Conservation (phyloP, 352 stramenopile species). For the Phytophthora nicotianae region DNA sequence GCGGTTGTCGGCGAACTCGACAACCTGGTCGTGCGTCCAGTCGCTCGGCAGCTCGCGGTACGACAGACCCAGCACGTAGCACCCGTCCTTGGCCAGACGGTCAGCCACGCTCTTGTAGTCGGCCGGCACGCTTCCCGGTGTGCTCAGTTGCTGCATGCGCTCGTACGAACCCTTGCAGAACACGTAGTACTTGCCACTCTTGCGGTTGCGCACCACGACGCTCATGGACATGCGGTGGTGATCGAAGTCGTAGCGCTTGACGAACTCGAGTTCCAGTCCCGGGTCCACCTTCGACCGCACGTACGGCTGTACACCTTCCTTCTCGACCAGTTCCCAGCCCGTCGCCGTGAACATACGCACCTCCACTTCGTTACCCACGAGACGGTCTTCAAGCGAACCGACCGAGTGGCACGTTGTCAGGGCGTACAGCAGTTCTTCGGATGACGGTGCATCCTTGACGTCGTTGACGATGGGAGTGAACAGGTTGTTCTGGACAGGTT, state of each 20-base stretch:
- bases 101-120: slow-evolving; percentile 54
- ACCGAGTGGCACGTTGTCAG: slow-evolving; percentile 89
- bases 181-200: slow-evolving; percentile 57
- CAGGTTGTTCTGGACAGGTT: slow-evolving; percentile 19
- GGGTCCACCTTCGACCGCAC: slow-evolving; percentile 46
- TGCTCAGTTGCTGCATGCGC: slow-evolving; percentile 62
- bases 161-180: slow-evolving; percentile 92
- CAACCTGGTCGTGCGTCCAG: slow-evolving; percentile 42
- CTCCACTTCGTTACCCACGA: slow-evolving; percentile 89
- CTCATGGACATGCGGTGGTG: slow-evolving; percentile 91
- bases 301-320: slow-evolving; percentile 45
- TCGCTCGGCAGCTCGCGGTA: slow-evolving; percentile 37
- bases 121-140: slow-evolving; percentile 48
- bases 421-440: slow-evolving; percentile 53
- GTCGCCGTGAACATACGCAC: slow-evolving; percentile 72
- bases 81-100: slow-evolving; percentile 56
- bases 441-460: slow-evolving; percentile 44
- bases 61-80: slow-evolving; percentile 81
- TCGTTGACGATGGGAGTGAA: slow-evolving; percentile 54
- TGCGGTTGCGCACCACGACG: slow-evolving; percentile 79
- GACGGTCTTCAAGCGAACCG: slow-evolving; percentile 55
- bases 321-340: slow-evolving; percentile 62
- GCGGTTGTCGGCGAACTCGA: slow-evolving; percentile 36
- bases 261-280: slow-evolving; percentile 56
- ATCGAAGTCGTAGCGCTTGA: slow-evolving; percentile 94